Percentiles rank a stretch among this genome's conserved stretches.
Conservation (phyloP, 345 rosid genomes). For the Crucihimalaya himalaica region DNA sequence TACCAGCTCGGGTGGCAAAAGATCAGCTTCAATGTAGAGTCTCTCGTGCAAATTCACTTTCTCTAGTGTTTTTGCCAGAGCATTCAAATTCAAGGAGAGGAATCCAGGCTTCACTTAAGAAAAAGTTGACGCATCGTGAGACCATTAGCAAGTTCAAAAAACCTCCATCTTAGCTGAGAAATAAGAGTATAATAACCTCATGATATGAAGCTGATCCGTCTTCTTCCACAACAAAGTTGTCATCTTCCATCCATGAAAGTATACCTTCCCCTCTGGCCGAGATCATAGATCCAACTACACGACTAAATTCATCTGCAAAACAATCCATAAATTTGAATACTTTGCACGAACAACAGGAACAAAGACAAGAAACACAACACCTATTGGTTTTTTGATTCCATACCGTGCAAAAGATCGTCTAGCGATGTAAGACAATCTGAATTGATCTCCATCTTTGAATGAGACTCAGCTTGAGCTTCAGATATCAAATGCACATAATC, state of each 20-base stretch:
- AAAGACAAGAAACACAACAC: background rate
- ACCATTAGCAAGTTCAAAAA: background rate
- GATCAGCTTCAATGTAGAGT: conserved; percentile 75
- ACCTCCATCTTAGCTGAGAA: background rate
- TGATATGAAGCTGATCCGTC: conserved; percentile 50
- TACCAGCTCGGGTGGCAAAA: conserved; percentile 70
- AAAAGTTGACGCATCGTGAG: background rate
- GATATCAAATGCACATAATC: conserved; percentile 64
- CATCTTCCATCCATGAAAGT: conserved; percentile 70
- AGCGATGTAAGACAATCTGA: conserved; percentile 47
- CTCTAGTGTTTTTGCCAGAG: conserved; percentile 63
- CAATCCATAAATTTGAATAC: background rate
- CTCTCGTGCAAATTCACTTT: conserved; percentile 63
- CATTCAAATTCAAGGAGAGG: conserved; percentile 68
- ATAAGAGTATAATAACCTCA: conserved; percentile 50
- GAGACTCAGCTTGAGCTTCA: conserved; percentile 70
- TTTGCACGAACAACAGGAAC: background rate
- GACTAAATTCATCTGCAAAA: conserved; percentile 60
- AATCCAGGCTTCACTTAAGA: conserved; percentile 52
- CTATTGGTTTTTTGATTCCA: background rate
- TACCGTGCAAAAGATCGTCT: conserved; percentile 68
- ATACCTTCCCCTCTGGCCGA: conserved; percentile 69
- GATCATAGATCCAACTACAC: conserved; percentile 60
- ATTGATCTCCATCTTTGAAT: conserved; percentile 39
- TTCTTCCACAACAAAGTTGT: conserved; percentile 61